Percentiles rank a stretch among this genome's conserved stretches.
These are phyloP conservation scores for Oxyria digyna DNA, from an alignment of 148 eudicot genomes.

Conservation along the genomic window DNA sequence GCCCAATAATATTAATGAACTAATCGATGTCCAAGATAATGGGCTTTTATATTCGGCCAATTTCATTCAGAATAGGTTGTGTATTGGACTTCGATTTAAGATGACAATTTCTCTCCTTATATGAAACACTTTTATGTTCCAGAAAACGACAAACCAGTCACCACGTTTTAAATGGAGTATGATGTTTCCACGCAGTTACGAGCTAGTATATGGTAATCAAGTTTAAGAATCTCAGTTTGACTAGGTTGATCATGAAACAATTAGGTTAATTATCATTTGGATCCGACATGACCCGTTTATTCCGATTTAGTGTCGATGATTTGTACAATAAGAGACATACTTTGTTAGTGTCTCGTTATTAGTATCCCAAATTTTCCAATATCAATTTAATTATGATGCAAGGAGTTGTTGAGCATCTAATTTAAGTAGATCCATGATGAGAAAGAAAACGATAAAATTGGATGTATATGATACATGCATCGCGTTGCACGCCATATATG, in stretches of 20 bases:
- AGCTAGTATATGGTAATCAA: background rate
- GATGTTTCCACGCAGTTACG: constrained; percentile 5
- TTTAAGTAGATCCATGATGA: too few relatives aligned
- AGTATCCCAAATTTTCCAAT: background rate
- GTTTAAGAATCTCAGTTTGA: background rate
- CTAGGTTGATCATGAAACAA: background rate
- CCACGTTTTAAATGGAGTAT: background rate
- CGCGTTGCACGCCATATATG: background rate
- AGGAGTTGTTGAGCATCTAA: too few relatives aligned
- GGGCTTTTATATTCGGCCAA: too few relatives aligned
- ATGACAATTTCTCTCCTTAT: background rate
- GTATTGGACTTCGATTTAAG: too few relatives aligned
- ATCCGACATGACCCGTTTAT: constrained; percentile 1
- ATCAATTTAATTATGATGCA: background rate
- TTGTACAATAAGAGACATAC: background rate
- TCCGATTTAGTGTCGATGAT: background rate
- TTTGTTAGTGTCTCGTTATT: constrained; percentile 1
- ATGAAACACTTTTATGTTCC: background rate
- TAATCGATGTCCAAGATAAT: background rate
- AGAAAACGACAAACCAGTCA: background rate
- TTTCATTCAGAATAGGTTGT: too few relatives aligned
- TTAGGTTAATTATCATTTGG: background rate
- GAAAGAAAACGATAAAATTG: too few relatives aligned
- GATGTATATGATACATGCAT: background rate
- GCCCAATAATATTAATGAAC: background rate